Evolutionary conservation across 179 eudicot genomes (phyloP).

Genomic region (Camellia oleifera): DNA sequence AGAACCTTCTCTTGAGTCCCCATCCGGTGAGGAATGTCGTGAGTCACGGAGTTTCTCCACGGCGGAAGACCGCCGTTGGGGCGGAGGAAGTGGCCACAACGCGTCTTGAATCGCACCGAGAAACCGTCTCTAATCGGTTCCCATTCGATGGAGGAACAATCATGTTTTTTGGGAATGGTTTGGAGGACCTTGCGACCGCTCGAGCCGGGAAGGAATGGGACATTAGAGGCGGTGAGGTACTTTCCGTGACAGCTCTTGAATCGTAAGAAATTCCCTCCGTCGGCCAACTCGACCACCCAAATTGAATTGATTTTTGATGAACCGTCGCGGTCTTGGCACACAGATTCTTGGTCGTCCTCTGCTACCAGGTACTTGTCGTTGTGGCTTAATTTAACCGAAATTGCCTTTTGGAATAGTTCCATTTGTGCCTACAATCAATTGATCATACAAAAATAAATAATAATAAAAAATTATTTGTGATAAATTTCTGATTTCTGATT

Average conservation of each 20-base stretch:
- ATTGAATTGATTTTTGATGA: conserved; percentile 24
- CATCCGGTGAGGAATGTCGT: conserved; percentile 43
- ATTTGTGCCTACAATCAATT: conserved; percentile 17
- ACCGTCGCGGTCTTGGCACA: conserved; percentile 39
- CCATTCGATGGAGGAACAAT: conserved; percentile 48
- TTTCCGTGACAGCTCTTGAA: conserved; percentile 52
- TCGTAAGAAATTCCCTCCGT: conserved; percentile 24
- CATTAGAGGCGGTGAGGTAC: conserved; percentile 58
- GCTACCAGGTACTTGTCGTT: conserved; percentile 54
- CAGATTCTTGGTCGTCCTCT: conserved; percentile 41
- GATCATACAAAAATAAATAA: background rate
- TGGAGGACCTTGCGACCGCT: conserved; percentile 58
- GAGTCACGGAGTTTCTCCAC: conserved; percentile 54
- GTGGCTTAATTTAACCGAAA: conserved; percentile 53
- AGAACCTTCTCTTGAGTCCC: conserved; percentile 39
- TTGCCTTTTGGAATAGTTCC: conserved; percentile 59
- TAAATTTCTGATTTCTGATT: too few species aligned
- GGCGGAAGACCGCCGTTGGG: conserved; percentile 69
- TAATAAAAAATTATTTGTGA: too few species aligned
- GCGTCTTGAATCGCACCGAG: conserved; percentile 36
- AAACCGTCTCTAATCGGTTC: conserved; percentile 54
- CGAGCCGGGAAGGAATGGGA: conserved; percentile 48
- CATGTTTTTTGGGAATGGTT: conserved; percentile 29
- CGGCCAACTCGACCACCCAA: conserved; percentile 52
- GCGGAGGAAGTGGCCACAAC: conserved; percentile 47